Percentiles rank a stretch among this genome's conserved stretches.
These are phyloP conservation scores for Claviceps humidiphila DNA, from an alignment of 2,329 filamentous ascomycete species.

Conservation along the genomic window DNA sequence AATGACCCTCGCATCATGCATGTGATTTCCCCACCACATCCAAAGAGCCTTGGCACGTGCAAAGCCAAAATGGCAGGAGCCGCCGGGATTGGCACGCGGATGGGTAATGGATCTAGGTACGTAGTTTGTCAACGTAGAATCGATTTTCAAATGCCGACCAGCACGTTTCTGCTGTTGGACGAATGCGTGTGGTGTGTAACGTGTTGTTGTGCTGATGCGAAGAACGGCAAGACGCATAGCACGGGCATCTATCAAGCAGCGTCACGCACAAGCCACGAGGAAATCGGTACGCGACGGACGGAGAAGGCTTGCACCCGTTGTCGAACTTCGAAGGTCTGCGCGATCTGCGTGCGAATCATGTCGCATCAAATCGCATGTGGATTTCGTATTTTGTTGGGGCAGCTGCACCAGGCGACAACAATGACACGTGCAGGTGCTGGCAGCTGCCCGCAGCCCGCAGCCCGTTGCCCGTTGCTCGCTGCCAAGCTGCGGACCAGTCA, in stretches of 20 bases:
- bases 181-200: background rate
- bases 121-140: background rate
- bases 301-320: no score
- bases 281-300: no score
- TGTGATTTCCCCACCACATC: slow-evolving; percentile 6
- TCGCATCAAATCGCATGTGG: background rate
- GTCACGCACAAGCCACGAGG: no score
- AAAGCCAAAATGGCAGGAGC: background rate
- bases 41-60: background rate
- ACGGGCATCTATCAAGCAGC: no score
- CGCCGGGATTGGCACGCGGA: no score
- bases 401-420: background rate
- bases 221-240: no score
- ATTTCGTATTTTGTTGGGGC: background rate
- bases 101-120: background rate
- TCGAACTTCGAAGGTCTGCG: no score
- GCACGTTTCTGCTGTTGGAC: background rate
- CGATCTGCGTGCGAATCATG: no score
- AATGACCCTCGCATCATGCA: background rate
- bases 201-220: no score
- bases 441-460: background rate
- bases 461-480: background rate
- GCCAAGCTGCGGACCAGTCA: background rate
- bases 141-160: background rate
- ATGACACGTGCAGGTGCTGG: background rate